These are phyloP conservation scores for Alternaria sp. DNA, from an alignment of 2,329 filamentous ascomycete species.

Conservation along the genomic window DNA sequence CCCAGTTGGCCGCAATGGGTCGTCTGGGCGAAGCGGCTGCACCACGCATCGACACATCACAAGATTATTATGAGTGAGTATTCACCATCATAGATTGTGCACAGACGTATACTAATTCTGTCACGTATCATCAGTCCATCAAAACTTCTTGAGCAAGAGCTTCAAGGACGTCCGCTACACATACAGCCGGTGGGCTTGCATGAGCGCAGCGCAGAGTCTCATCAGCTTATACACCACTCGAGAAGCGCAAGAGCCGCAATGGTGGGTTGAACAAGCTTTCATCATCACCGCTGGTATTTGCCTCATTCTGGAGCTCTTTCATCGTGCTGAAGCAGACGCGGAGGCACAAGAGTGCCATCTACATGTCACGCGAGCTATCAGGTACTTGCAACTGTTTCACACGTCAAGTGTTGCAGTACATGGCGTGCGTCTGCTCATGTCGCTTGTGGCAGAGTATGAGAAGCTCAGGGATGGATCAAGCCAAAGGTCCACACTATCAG, in stretches of 20 bases:
- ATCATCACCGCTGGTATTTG: slow-evolving; percentile 39
- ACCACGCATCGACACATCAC: slow-evolving; percentile 50
- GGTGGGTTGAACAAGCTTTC: slow-evolving; percentile 51
- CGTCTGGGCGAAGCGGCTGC: slow-evolving; percentile 48
- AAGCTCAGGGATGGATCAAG: slow-evolving; percentile 25
- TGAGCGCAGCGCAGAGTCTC: slow-evolving; percentile 51
- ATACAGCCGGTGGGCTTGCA: slow-evolving; percentile 52
- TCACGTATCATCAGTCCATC: slow-evolving; percentile 35
- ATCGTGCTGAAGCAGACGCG: slow-evolving; percentile 26
- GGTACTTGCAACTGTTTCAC: slow-evolving; percentile 31
- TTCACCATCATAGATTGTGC: neutral
- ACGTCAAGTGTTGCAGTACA: slow-evolving; percentile 39
- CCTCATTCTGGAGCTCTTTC: slow-evolving; percentile 37
- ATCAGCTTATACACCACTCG: slow-evolving; percentile 46
- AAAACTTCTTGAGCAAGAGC: slow-evolving; percentile 51
- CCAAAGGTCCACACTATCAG: slow-evolving; percentile 1
- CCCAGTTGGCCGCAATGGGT: slow-evolving; percentile 51
- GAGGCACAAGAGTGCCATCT: slow-evolving; percentile 33
- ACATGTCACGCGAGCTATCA: slow-evolving; percentile 43
- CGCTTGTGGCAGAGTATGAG: slow-evolving; percentile 40
- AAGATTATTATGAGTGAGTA: slow-evolving; percentile 53
- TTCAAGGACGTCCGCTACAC: slow-evolving; percentile 52
- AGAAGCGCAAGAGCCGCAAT: slow-evolving; percentile 48
- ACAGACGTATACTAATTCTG: neutral
- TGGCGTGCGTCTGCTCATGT: slow-evolving; percentile 47